Conservation (phyloP, 495 filamentous ascomycete genomes). For the Neurospora hispaniola region DNA sequence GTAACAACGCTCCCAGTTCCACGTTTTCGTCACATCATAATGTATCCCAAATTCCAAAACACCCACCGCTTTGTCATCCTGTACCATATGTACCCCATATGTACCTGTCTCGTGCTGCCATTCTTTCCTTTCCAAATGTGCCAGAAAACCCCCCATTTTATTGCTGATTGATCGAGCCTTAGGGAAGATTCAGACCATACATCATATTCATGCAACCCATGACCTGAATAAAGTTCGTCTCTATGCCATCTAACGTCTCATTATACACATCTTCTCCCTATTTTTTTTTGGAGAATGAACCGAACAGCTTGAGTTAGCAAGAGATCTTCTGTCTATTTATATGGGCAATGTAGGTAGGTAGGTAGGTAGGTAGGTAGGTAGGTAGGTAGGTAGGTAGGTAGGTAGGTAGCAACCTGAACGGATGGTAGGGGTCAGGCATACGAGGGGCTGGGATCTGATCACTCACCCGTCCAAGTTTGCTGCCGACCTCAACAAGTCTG, state of each 20-base stretch:
- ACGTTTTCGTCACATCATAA: neutral
- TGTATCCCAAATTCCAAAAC: neutral
- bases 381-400: too few species aligned
- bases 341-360: neutral
- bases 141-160: neutral
- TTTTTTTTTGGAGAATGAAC: neutral
- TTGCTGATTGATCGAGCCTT: neutral
- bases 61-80: neutral
- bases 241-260: neutral
- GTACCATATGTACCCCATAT: neutral
- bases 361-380: neutral
- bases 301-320: neutral
- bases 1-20: neutral
- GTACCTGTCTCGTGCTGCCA: neutral
- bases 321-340: neutral
- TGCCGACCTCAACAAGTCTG: neutral
- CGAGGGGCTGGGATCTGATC: neutral
- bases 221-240: neutral
- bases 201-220: neutral
- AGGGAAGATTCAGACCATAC: neutral
- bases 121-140: neutral
- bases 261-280: neutral
- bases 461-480: neutral
- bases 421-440: neutral
- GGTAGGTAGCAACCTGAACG: neutral